Evolutionary conservation across 2,329 filamentous ascomycete genomes (phyloP).

Genomic region (Monilinia fructicola): DNA sequence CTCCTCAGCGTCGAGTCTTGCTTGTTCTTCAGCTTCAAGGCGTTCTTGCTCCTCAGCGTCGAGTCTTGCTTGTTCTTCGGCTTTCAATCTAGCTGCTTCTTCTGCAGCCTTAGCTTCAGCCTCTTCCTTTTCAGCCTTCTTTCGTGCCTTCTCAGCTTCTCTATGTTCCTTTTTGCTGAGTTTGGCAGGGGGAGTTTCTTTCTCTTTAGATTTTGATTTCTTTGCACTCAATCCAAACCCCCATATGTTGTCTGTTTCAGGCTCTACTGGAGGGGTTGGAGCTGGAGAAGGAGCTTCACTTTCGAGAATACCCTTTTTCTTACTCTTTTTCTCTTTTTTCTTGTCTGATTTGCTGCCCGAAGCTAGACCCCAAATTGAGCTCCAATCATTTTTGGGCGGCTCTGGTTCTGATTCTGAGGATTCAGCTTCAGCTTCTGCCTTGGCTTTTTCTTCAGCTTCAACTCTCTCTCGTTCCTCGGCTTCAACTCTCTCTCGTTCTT

Average conservation of each 20-base stretch:
- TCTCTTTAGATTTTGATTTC: slow-evolving; percentile 47
- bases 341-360: slow-evolving; percentile 44
- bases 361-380: slow-evolving; percentile 42
- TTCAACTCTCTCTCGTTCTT: neutral
- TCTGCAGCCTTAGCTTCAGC: slow-evolving; percentile 44
- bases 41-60: slow-evolving; percentile 36
- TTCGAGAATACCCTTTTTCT: slow-evolving; percentile 40
- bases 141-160: slow-evolving; percentile 51
- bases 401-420: slow-evolving; percentile 24
- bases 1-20: slow-evolving; percentile 53
- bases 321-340: slow-evolving; percentile 41
- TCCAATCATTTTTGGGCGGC: slow-evolving; percentile 22
- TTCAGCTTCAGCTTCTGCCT: slow-evolving; percentile 9
- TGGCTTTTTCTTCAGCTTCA: slow-evolving; percentile 36
- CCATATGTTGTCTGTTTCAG: slow-evolving; percentile 43
- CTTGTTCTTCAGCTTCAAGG: slow-evolving; percentile 44
- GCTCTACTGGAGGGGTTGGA: slow-evolving; percentile 50
- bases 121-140: slow-evolving; percentile 53
- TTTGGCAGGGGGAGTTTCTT: slow-evolving; percentile 43
- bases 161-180: slow-evolving; percentile 52
- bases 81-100: slow-evolving; percentile 35
- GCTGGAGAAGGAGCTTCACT: slow-evolving; percentile 49
- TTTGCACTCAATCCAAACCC: slow-evolving; percentile 39
- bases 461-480: neutral
- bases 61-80: slow-evolving; percentile 31